Base-by-base conservation (phyloP, 2,329 filamentous ascomycete species). In the Apiospora arundinis region DNA sequence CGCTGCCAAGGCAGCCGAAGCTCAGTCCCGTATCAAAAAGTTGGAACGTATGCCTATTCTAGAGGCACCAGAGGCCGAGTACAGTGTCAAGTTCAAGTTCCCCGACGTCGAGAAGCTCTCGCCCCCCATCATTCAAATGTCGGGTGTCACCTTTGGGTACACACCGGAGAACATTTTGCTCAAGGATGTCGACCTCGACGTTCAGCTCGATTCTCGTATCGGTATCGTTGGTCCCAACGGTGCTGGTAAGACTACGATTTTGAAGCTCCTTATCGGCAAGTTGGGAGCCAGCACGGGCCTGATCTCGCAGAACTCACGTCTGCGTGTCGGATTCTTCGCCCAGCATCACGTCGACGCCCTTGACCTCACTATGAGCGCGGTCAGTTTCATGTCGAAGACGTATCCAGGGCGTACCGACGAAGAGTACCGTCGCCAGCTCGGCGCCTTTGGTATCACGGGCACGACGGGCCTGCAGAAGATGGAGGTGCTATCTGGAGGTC, bases 171-270 rank as follows among this genome's bases (percentile, higher is more conserved):
- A 93, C 16, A 89, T 92, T 32, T 88, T 99, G 56, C 89, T 99
- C 56, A 90, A 85, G 75, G 91, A 97, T 77, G 93, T 99, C 72
- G 96, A 99, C 79, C 88, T 99, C 32, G 95, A 98, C 81, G 96
- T 99, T 21, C 96, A 99, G 82, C 92, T 99, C 56, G 96, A 99
- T 84, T 98, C 95, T 11, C 93, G 96, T 74, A 99, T 99, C 77
- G 96, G 96, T 80, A 99, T 99, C 79, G 95, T 99, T n/a, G 96
- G 96, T 21, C 96, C 96, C 79, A 99, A 99, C 87, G 96, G 96
- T 83, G 96, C 96, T 63, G 96, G 96, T 88, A 99, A 99, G 84
- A 99, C 96, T 2, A 99, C 96, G 0, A 93, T 98, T n/a, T 86
- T 99, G 76, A 98, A 98, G 84, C 90, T 99, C n/a, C 91, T 99